Percentiles rank a stretch among this genome's conserved stretches.
Evolutionary conservation across 2,329 filamentous ascomycete species (phyloP).

Genomic region (Thermoascus crustaceus): DNA sequence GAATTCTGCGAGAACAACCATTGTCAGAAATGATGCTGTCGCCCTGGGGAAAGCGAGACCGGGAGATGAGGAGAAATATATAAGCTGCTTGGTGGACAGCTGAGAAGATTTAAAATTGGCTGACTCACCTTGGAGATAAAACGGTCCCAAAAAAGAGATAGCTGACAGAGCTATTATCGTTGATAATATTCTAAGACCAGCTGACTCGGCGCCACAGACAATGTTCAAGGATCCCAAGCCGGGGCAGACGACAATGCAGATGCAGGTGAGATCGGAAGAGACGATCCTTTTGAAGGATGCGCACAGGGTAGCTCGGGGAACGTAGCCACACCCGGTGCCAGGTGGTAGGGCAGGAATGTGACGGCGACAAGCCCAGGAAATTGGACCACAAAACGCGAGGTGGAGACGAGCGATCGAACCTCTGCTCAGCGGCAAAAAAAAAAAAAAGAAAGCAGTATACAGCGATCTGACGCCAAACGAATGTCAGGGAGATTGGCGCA

Average conservation of each 20-base stretch:
- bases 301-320: constrained; percentile 12
- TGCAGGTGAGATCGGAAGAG: constrained; percentile 30
- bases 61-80: background rate
- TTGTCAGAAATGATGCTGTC: constrained; percentile 17
- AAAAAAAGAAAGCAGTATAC: constrained; percentile 1
- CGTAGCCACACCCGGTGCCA: constrained; percentile 15
- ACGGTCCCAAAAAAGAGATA: constrained; percentile 1
- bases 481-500: constrained; percentile 15
- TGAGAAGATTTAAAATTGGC: background rate
- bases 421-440: background rate
- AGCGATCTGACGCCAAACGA: background rate
- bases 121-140: background rate
- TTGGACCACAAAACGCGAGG: constrained; percentile 8
- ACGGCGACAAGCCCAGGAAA: constrained; percentile 16
- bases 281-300: constrained; percentile 26
- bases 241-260: constrained; percentile 20
- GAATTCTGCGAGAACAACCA: constrained; percentile 24
- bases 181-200: background rate
- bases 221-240: constrained; percentile 15
- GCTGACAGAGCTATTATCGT: too few relatives aligned
- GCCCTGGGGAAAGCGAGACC: constrained; percentile 5
- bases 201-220: background rate
- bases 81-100: background rate
- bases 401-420: background rate
- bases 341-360: constrained; percentile 27